phyloP scores from a whole-genome alignment of 768 basidiomycete species.

The Leccinum rimulosum region DNA sequence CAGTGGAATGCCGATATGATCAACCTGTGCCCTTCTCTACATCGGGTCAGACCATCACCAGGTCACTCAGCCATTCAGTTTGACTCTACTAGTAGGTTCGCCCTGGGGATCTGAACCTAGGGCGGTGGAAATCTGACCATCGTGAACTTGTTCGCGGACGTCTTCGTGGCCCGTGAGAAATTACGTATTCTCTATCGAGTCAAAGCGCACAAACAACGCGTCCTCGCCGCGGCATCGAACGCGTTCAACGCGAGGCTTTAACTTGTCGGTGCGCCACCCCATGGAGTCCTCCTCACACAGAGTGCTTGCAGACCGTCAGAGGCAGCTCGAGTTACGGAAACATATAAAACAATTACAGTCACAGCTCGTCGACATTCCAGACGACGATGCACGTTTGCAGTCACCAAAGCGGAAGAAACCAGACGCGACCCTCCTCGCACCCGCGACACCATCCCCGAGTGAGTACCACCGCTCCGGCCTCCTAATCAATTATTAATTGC shows the following conservation, averaged over 20 bases:
- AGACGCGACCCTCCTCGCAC: conserved; percentile 40
- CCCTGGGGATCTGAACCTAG: conserved; percentile 9
- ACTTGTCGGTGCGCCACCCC: neutral
- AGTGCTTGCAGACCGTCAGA: conserved; percentile 35
- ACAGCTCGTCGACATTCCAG: conserved; percentile 44
- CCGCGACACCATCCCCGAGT: conserved; percentile 68
- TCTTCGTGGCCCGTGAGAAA: conserved; percentile 16
- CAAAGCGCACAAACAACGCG: conserved; percentile 23
- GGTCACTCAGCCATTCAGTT: conserved; percentile 2
- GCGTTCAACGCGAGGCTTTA: conserved; percentile 12
- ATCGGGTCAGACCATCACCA: conserved; percentile 11
- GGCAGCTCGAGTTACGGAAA: conserved; percentile 47
- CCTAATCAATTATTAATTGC: neutral
- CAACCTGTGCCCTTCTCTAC: conserved; percentile 15
- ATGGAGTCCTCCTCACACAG: conserved; percentile 60
- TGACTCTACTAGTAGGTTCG: conserved; percentile 1
- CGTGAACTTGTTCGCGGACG: neutral
- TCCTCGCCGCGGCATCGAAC: conserved; percentile 17
- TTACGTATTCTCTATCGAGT: conserved; percentile 16
- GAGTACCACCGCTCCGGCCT: conserved; percentile 18
- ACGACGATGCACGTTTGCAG: conserved; percentile 20
- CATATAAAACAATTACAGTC: conserved; percentile 59
- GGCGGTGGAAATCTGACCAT: conserved; percentile 2
- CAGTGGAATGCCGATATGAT: conserved; percentile 10
- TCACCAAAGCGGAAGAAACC: conserved; percentile 50